Base-by-base conservation (phyloP, 345 rosid genomes). In the Aquilaria sinensis region DNA sequence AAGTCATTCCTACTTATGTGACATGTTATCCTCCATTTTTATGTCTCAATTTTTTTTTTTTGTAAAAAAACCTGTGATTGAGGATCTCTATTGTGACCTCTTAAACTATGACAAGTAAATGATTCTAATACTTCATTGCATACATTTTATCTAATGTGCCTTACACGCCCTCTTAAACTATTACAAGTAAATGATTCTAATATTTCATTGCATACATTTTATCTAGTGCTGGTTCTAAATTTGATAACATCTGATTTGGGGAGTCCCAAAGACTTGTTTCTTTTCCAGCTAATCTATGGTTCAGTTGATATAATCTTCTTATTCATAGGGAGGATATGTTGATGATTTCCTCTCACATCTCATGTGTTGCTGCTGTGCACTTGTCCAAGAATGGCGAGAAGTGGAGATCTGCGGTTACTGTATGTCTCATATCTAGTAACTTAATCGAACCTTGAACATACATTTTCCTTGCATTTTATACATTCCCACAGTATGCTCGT, bases 341-440 rank as follows among this genome's bases (percentile, higher is more conserved):
- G 99, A 90, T 54, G 97, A 94, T 77, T 94, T 94, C 75, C 95
- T 90, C 57, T 90, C 99, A 5, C 99, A 94, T 80, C 51, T 94
- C 45, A 86, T 94, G 96, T 94, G 97, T 61, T 94, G 99, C 75
- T 94, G 99, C 71, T 94, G 99, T 60, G 93, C 99, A 33, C 97
- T 94, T 37, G 97, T 94, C 63, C 99, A 90, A 87, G 99, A 94
- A 77, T 86, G 83, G 74, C 83, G 99, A 68, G 97, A 94, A 84
- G 91, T 94, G 32, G 96, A 94, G 78, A 81, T 82, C 64, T 95
- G 97, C 31, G 90, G 96, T 54, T 76, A 83, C 47, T 96, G 97
- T 87, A 79, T 53, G 75, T 67, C 46, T 52, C 10, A 4, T 62
- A 8, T n/a, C 57, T 34, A 12, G 5, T 58, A 8, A n/a, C 57